Evolutionary conservation across 2,329 filamentous ascomycete genomes (phyloP), one percentile per base, ranked within the genome.

Genomic region (Berkeleyomyces rouxiae): DNA sequence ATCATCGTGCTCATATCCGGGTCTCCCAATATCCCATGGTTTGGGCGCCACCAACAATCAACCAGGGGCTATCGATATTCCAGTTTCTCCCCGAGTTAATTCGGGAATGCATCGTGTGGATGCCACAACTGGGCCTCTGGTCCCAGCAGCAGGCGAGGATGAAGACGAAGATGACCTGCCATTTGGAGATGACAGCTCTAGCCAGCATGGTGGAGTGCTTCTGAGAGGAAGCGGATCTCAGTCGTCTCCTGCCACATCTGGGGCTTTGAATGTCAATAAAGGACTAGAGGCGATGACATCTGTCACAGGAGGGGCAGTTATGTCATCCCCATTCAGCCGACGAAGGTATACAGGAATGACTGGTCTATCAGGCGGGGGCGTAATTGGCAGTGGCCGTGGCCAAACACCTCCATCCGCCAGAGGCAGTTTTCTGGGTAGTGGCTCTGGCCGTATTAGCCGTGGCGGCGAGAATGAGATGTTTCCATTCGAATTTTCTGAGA

Each of bases 1-100:
- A 33, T 31, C 23, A 11, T 7, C 44, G 11, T 44, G 60, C 11
- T 58, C 51, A 36, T 49, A 49, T 4, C 31, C 47, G 10, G 57
- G 58, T 31, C 46, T 33, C 2, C 44, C 46, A 23, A 7, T 61
- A 13, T 59, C 46, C 11, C 69, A 73, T 68, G 72, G 74, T 70
- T 69, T 67, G 67, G 72, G 74, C 58, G 70, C 74, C 37, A 78
- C 75, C 9, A 74, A 77, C 60, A 75, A 81, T 63, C 81, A 80
- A 2, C 13, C 55, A 10, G 59, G 58, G 82, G 85, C 85, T 1
- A 89, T 89, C 62, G 84, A 88, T 66, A 90, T 90, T 49, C 86
- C 86, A 0, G 76, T 85, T 1, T 89, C 86, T 0, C 87, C 87
- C 3, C 79, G 85, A 59, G 76, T 81, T 39, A 76, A 75, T 39